A percentile compares a stretch with the other conserved stretches of the same genome.
Evolutionary conservation across 768 basidiomycete genomes (phyloP).

Genomic region (Calocera viscosa): DNA sequence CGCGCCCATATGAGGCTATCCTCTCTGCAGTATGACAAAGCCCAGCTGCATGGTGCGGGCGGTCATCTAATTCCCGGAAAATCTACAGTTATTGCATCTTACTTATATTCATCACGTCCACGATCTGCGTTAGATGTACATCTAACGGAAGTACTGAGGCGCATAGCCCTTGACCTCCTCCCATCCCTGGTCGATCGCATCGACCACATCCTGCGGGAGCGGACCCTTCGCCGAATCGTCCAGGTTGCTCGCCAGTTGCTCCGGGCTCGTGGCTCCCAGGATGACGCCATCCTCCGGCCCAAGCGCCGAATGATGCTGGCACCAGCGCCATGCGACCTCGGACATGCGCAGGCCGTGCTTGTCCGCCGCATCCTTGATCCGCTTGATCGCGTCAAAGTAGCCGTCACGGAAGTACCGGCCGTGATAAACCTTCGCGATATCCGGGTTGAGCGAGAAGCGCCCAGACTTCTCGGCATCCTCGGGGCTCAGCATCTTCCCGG

Average conservation of each 20-base stretch:
- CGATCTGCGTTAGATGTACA: background rate
- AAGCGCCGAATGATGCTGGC: conserved; percentile 43
- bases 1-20: no score
- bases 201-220: conserved; percentile 40
- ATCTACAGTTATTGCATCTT: background rate
- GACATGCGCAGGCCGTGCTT: conserved; percentile 37
- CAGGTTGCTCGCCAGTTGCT: conserved; percentile 24
- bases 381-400: conserved; percentile 35
- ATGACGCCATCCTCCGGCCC: conserved; percentile 19
- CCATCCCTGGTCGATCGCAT: conserved; percentile 41
- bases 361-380: conserved; percentile 27
- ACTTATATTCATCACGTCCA: background rate
- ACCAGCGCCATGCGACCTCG: conserved; percentile 49
- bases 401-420: conserved; percentile 34
- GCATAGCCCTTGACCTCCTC: conserved; percentile 22
- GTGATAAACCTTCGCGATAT: conserved; percentile 35
- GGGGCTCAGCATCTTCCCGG: conserved; percentile 6
- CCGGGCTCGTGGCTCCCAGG: conserved; percentile 24
- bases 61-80: no score
- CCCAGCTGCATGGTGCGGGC: no score
- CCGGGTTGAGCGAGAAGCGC: conserved; percentile 8
- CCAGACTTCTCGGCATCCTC: conserved; percentile 10
- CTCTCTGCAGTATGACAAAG: no score
- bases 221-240: conserved; percentile 36
- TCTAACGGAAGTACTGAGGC: conserved; percentile 2